Conservation (phyloP, 2,329 filamentous ascomycete species). For the Aureobasidium subglaciale region DNA sequence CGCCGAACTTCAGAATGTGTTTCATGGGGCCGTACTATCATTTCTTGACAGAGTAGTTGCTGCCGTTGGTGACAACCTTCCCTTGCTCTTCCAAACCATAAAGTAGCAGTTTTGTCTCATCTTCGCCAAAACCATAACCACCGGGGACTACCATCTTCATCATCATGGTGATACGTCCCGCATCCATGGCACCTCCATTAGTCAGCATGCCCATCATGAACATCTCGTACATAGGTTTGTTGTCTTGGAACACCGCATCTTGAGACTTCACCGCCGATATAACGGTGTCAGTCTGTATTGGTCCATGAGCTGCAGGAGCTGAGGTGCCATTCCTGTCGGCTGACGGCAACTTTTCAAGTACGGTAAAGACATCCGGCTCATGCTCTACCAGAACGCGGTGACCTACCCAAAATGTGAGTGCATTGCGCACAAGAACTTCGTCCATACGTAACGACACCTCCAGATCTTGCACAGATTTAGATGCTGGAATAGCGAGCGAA, state of each 20-base stretch:
- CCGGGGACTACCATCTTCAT: constrained; percentile 84
- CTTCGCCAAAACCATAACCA: constrained; percentile 82
- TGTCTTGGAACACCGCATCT: constrained; percentile 58
- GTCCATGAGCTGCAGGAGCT: constrained; percentile 29
- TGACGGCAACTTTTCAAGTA: constrained; percentile 56
- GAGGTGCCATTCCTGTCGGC: constrained; percentile 24
- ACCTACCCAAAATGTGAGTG: constrained; percentile 64
- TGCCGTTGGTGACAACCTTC: constrained; percentile 46
- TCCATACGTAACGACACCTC: constrained; percentile 60
- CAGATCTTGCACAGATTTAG: constrained; percentile 39
- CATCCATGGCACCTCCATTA: constrained; percentile 78
- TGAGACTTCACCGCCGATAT: constrained; percentile 45
- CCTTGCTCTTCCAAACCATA: constrained; percentile 67
- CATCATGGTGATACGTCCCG: constrained; percentile 84
- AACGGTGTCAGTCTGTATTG: constrained; percentile 32
- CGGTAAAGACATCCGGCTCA: constrained; percentile 49
- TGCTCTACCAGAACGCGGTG: constrained; percentile 58
- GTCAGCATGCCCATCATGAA: constrained; percentile 95
- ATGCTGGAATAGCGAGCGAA: constrained; percentile 18
- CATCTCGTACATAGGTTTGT: constrained; percentile 73
- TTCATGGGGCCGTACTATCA: background rate
- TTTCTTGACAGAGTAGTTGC: constrained; percentile 25
- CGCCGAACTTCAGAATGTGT: too few relatives aligned
- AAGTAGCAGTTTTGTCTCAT: constrained; percentile 78
- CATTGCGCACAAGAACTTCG: constrained; percentile 60